Evolutionary conservation across 1,284 basidiomycete genomes (phyloP).

Genomic region (Puccinia hordei): DNA sequence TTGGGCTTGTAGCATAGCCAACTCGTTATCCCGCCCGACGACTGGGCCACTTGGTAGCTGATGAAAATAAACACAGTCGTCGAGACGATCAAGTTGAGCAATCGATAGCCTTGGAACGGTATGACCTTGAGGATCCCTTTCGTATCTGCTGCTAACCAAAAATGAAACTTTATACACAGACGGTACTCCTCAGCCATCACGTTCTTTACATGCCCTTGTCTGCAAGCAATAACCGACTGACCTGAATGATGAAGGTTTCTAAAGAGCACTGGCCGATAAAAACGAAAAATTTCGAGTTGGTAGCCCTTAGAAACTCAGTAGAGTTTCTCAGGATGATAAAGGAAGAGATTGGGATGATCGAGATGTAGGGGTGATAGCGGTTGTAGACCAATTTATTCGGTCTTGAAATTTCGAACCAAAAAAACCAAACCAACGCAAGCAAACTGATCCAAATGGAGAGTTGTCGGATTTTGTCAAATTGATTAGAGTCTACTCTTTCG

Average conservation of each 20-base stretch:
- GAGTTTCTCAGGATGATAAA: slow-evolving; percentile 77
- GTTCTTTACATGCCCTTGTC: no score
- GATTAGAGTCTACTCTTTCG: slow-evolving; percentile 65
- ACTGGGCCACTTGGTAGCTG: slow-evolving; percentile 38
- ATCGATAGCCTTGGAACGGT: slow-evolving; percentile 72
- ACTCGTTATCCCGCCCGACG: slow-evolving; percentile 21
- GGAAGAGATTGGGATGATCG: slow-evolving; percentile 74
- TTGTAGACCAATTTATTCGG: slow-evolving; percentile 82
- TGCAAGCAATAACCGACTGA: slow-evolving; percentile 13
- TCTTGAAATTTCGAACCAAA: slow-evolving; percentile 75
- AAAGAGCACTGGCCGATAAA: slow-evolving; percentile 79
- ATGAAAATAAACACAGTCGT: slow-evolving; percentile 63
- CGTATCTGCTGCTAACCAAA: slow-evolving; percentile 83
- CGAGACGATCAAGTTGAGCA: slow-evolving; percentile 74
- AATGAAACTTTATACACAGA: slow-evolving; percentile 71
- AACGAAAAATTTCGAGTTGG: slow-evolving; percentile 70
- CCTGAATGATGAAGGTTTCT: slow-evolving; percentile 75
- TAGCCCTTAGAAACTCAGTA: slow-evolving; percentile 70
- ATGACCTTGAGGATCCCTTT: slow-evolving; percentile 78
- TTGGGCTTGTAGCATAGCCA: slow-evolving; percentile 49
- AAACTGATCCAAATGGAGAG: slow-evolving; percentile 64
- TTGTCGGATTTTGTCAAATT: slow-evolving; percentile 61
- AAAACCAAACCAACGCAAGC: slow-evolving; percentile 72
- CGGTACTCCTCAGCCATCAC: neutral
- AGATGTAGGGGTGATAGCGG: slow-evolving; percentile 76